Conservation (phyloP, 352 stramenopile genomes). For the Globisporangium splendens region DNA sequence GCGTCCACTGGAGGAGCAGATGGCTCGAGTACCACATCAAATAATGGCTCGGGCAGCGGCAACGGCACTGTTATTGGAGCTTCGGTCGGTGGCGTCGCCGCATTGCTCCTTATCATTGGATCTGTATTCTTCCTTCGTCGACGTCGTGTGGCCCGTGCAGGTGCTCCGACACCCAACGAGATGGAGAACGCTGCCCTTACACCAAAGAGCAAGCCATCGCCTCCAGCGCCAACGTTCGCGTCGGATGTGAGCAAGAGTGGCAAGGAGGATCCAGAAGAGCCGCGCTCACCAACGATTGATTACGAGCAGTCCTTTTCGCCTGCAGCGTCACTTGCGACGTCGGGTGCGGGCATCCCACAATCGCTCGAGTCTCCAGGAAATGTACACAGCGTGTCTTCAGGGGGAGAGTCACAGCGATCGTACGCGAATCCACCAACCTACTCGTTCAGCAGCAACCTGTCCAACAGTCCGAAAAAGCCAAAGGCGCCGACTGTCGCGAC, state of each 20-base stretch:
- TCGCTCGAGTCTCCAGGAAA: constrained; percentile 8
- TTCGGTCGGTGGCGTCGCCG: constrained; percentile 32
- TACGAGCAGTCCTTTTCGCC: constrained; percentile 51
- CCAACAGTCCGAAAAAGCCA: constrained; percentile 13
- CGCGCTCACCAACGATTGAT: constrained; percentile 44
- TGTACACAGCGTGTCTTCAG: constrained; percentile 13
- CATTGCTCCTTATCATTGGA: constrained; percentile 59
- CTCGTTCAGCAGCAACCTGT: constrained; percentile 22
- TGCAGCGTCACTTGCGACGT: constrained; percentile 14
- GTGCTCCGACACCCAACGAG: constrained; percentile 29
- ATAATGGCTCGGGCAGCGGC: constrained; percentile 15
- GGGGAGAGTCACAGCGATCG: constrained; percentile 2
- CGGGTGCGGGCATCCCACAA: neutral
- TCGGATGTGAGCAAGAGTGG: constrained; percentile 23
- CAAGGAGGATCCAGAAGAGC: constrained; percentile 20
- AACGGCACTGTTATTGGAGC: constrained; percentile 36
- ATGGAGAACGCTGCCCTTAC: constrained; percentile 61
- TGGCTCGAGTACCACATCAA: constrained; percentile 13
- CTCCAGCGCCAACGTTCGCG: constrained; percentile 29
- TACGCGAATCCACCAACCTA: constrained; percentile 13
- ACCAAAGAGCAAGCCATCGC: constrained; percentile 40
- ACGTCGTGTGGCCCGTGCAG: constrained; percentile 34
- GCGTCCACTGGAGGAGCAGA: constrained; percentile 37
- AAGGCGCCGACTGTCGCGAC: constrained; percentile 10
- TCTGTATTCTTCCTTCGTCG: constrained; percentile 68